Base-by-base conservation (phyloP, 306 rosid species). In the barrel medic (Medicago truncatula) region DNA sequence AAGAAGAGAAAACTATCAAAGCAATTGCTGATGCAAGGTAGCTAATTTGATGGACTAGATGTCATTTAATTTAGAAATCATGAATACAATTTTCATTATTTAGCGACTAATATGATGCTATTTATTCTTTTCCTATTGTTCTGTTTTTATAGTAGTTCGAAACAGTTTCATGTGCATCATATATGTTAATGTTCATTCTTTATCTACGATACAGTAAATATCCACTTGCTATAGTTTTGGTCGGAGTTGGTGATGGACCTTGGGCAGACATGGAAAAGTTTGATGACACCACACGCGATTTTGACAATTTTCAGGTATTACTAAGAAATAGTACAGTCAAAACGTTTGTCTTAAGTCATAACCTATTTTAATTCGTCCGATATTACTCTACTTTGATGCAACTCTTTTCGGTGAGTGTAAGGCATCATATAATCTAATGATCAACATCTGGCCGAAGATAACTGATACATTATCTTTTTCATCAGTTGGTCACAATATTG, bases 211-310 rank as follows among this genome's bases (percentile, higher is more conserved):
- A 15, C 86, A 93, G 98, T 85, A 82, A 80, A 43, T 84, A 91
- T 76, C 89, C 98, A 0, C 96, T 94, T 49, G 87, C 98, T 0
- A 91, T 94, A 76, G 47, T 94, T 84, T 91, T 94, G 21, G 82
- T 94, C 62, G 98, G 98, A 85, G 96, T 90, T 57, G 98, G 98
- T 7, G 97, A 94, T 70, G 97, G 98, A 34, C 98, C 98, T 16
- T 94, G 98, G 98, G 98, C 90, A 6, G 95, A 94, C 86, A 94
- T 92, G 97, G 83, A 50, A 87, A 94, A 83, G 71, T 94, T 94
- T 49, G 97, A 94, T 70, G 97, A 94, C 84, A 91, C 98, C 0
- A 76, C 95, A 1, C 92, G 98, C 0, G 88, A 87, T 15, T 88
- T 87, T 6, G 98, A 94, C 63, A 94, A 94, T 81, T 94, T 94